phyloP scores from a whole-genome alignment of 1,284 basidiomycete species.

The Lentinula novae-zelandiae region DNA sequence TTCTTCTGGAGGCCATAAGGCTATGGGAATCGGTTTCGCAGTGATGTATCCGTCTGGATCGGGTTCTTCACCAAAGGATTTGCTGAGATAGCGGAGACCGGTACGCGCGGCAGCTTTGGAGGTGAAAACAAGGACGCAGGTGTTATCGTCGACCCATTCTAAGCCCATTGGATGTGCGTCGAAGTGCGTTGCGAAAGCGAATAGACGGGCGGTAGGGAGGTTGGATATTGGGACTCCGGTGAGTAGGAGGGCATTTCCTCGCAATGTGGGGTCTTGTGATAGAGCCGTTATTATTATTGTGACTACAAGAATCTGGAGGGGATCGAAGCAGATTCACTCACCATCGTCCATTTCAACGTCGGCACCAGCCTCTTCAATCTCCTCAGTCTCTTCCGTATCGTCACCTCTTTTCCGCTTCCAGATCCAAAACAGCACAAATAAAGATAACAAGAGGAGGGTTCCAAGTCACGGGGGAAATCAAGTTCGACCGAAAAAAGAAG shows the following conservation, averaged over 20 bases:
- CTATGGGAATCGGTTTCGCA: slow-evolving; percentile 63
- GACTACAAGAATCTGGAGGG: not conserved
- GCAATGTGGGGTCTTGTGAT: slow-evolving; percentile 32
- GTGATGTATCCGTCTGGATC: slow-evolving; percentile 56
- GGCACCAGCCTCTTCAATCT: slow-evolving; percentile 34
- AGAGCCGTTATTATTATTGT: no score
- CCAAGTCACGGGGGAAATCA: not conserved
- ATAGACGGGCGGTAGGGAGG: slow-evolving; percentile 66
- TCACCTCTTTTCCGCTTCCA: slow-evolving; percentile 54
- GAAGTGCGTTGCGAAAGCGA: slow-evolving; percentile 74
- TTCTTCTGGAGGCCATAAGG: slow-evolving; percentile 74
- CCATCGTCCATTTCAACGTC: slow-evolving; percentile 45
- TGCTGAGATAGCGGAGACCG: slow-evolving; percentile 49
- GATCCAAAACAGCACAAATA: slow-evolving; percentile 10
- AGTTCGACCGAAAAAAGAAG: not conserved
- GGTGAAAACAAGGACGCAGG: slow-evolving; percentile 71
- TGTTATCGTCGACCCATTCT: slow-evolving; percentile 78
- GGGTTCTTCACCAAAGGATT: slow-evolving; percentile 43
- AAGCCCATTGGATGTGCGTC: slow-evolving; percentile 63
- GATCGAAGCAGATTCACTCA: slow-evolving; percentile 14
- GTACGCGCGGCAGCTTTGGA: slow-evolving; percentile 46
- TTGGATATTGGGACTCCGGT: slow-evolving; percentile 66
- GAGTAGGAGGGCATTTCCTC: slow-evolving; percentile 68
- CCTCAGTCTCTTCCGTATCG: slow-evolving; percentile 18
- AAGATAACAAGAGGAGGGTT: not conserved